Base-by-base conservation (phyloP, 257 asterid species). In the Plantago ovata region DNA sequence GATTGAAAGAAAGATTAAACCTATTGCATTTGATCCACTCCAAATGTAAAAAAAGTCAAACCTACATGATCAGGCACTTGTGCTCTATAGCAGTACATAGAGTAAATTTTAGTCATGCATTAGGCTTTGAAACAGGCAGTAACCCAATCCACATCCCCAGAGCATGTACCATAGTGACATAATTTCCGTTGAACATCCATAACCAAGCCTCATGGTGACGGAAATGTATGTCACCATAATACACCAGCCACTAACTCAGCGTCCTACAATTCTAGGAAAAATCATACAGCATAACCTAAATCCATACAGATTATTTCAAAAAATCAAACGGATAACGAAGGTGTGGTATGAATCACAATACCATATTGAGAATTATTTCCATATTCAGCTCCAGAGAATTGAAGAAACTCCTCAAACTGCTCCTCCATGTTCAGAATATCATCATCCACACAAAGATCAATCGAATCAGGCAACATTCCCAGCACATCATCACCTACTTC, bases 331-430 rank as follows among this genome's bases (percentile, higher is more conserved):
- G 9, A 32, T 19, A 33, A 53, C 2, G 22, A 13, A 38, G 32
- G 21, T n/a, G n/a, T n/a, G n/a, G n/a, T n/a, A 7, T 0, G 23
- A 14, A 36, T 5, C 13, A 13, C 16, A 19, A 28, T 19, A n/a
- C 33, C 11, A 19, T 14, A 38, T 38, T 16, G 16, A 46, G 41
- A 33, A 63, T 42, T 49, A 15, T 60, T 28, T 49, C 69, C 83
- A 15, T 67, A 70, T 13, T 53, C 87, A 24, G 79, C 40, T 56
- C 72, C 84, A 11, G 87, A 57, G 10, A 77, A 84, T 54, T 65
- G 80, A 59, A 87, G 94, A 69, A 87, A 87, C 54, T 91, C 96
- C 79, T 87, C 95, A 53, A 76, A 91, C 76, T 87, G 94, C 11
- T 82, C 82, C 71, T 91, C 98, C 89, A 91, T 87, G 69, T 78